Conservation (phyloP, 208 protist species). For the Novymonas esmeraldas region DNA sequence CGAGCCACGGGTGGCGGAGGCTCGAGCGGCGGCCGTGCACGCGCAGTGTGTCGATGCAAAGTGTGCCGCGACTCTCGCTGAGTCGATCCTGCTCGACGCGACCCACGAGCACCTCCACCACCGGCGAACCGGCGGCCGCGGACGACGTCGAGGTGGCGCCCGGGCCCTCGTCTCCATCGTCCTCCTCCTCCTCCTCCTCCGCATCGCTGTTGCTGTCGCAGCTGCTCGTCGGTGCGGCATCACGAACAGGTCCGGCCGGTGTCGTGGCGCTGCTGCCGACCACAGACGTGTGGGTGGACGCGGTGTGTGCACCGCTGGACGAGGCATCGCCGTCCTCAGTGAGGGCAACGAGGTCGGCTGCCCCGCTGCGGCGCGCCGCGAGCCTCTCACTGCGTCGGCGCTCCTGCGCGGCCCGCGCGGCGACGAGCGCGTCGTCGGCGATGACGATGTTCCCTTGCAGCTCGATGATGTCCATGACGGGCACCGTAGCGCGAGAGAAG, state of each 20-base stretch:
- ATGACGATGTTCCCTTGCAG: slow-evolving; percentile 66
- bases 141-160: too few relatives aligned
- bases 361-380: neutral
- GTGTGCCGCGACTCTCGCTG: slow-evolving; percentile 51
- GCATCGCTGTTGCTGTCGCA: slow-evolving; percentile 1
- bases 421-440: slow-evolving; percentile 34
- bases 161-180: neutral
- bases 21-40: slow-evolving; percentile 52
- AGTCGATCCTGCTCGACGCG: slow-evolving; percentile 48
- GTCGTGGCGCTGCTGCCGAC: too few relatives aligned
- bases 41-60: slow-evolving; percentile 63
- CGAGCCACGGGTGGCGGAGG: slow-evolving; percentile 48
- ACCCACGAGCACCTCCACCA: slow-evolving; percentile 56
- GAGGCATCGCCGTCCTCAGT: neutral
- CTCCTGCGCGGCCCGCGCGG: slow-evolving; percentile 18
- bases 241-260: too few relatives aligned
- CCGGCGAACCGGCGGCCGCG: neutral
- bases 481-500: slow-evolving; percentile 35
- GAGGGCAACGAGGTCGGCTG: neutral
- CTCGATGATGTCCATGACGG: slow-evolving; percentile 73
- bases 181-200: neutral
- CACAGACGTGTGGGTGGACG: too few relatives aligned
- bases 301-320: too few relatives aligned
- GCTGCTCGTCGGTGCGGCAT: neutral
- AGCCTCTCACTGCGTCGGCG: neutral